phyloP scores from a whole-genome alignment of 257 asterid genomes.

The Datura wrightii region DNA sequence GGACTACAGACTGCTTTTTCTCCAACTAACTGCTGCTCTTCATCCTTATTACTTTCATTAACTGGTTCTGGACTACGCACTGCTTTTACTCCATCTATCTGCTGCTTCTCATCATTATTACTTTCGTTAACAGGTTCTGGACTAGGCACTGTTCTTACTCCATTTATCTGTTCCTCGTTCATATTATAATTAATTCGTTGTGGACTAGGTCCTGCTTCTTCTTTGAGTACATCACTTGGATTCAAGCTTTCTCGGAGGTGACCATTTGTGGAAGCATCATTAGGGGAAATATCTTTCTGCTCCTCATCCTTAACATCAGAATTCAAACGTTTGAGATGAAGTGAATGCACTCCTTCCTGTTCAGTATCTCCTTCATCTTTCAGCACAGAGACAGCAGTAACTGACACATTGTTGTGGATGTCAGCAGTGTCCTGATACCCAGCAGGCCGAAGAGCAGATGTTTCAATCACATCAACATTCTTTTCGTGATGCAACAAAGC shows the following conservation, averaged over 20 bases:
- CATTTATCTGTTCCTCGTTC: neutral
- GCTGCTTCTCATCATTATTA: neutral
- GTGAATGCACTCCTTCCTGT: slow-evolving; percentile 42
- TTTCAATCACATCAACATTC: slow-evolving; percentile 32
- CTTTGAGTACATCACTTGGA: neutral
- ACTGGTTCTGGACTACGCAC: neutral
- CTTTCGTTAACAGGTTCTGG: neutral
- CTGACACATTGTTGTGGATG: slow-evolving; percentile 37
- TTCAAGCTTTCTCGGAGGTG: neutral
- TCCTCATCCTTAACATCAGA: slow-evolving; percentile 47
- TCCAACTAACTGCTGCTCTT: slow-evolving; percentile 31
- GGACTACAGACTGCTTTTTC: neutral
- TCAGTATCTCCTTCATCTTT: slow-evolving; percentile 40
- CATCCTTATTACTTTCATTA: neutral
- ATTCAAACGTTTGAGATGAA: slow-evolving; percentile 32
- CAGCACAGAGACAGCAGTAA: slow-evolving; percentile 37
- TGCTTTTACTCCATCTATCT: neutral
- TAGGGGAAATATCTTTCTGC: slow-evolving; percentile 31
- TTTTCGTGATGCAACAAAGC: slow-evolving; percentile 37
- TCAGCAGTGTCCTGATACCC: slow-evolving; percentile 37
- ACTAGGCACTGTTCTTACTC: neutral
- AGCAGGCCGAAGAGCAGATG: slow-evolving; percentile 33
- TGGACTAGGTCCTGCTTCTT: neutral
- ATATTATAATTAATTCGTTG: neutral
- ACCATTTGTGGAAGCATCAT: slow-evolving; percentile 23